Conservation (phyloP, 106 monocot genomes). For the Vanilla planifolia region DNA sequence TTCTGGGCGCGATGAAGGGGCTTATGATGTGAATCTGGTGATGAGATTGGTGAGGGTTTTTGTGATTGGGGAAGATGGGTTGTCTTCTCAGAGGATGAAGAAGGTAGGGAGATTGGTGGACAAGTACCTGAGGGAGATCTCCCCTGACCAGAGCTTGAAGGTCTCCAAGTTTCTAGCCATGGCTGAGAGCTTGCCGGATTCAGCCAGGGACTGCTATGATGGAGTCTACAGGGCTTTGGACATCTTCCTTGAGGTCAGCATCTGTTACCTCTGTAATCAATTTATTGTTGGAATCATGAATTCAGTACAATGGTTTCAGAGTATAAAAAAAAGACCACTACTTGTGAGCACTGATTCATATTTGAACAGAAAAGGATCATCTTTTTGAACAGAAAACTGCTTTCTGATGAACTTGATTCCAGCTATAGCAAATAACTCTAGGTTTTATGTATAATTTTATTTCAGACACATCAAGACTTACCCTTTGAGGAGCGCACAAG, state of each 20-base stretch:
- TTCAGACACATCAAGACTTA: conserved; percentile 64
- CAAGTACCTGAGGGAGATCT: conserved; percentile 82
- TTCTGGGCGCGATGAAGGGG: conserved; percentile 46
- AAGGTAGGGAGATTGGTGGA: conserved; percentile 82
- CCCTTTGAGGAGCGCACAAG: conserved; percentile 53
- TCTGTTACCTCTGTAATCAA: background rate
- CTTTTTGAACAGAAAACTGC: no score
- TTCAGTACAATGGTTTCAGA: no score
- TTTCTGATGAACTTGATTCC: no score
- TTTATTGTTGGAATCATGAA: no score
- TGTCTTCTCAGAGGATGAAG: conserved; percentile 54
- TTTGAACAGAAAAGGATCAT: no score
- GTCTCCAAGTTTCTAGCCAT: conserved; percentile 64
- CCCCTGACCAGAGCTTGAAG: conserved; percentile 80
- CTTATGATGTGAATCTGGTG: conserved; percentile 88
- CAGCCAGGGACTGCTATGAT: conserved; percentile 82
- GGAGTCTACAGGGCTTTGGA: conserved; percentile 89
- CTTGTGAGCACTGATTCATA: no score
- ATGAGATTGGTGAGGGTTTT: conserved; percentile 75
- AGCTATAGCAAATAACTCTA: no score
- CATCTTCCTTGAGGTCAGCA: conserved; percentile 80
- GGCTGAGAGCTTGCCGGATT: conserved; percentile 89
- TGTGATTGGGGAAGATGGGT: conserved; percentile 35
- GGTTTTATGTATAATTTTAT: background rate
- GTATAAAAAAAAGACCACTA: no score